These are phyloP conservation scores for Hericium erinaceus DNA, from an alignment of 768 basidiomycete genomes.

Conservation along the genomic window DNA sequence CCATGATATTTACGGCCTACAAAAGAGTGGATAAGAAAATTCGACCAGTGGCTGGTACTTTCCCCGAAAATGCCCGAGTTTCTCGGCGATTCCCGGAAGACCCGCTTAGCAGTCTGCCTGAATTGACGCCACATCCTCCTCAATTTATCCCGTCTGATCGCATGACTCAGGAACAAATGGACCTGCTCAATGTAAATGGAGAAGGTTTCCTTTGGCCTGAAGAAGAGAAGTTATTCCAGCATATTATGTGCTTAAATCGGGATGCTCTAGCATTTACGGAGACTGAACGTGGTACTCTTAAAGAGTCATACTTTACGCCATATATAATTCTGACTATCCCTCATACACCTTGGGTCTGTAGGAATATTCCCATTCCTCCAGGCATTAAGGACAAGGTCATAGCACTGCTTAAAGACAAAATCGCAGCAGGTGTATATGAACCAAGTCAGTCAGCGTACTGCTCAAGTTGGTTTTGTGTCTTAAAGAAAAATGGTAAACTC, in stretches of 20 bases:
- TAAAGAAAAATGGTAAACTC: too few relatives aligned
- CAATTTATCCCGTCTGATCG: not conserved
- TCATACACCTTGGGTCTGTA: not conserved
- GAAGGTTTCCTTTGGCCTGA: not conserved
- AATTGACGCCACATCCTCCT: not conserved
- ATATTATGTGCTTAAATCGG: not conserved
- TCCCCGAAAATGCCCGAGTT: not conserved
- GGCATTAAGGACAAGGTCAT: not conserved
- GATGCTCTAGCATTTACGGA: not conserved
- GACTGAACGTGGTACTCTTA: not conserved
- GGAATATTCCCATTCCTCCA: not conserved
- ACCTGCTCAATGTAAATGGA: not conserved
- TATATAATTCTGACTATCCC: not conserved
- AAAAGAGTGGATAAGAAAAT: not conserved
- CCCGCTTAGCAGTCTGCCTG: not conserved
- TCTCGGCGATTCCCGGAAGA: not conserved
- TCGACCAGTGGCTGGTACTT: not conserved
- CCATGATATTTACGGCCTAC: not conserved
- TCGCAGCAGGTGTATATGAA: slow-evolving; percentile 22
- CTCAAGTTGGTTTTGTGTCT: too few relatives aligned
- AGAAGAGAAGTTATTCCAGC: not conserved
- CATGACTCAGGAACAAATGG: not conserved
- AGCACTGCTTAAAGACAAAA: not conserved
- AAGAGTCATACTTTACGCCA: not conserved
- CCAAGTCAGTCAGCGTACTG: slow-evolving; percentile 17